These are phyloP conservation scores for Dactylonectria macrodidyma DNA, from an alignment of 2,329 filamentous ascomycete species.

Conservation along the genomic window DNA sequence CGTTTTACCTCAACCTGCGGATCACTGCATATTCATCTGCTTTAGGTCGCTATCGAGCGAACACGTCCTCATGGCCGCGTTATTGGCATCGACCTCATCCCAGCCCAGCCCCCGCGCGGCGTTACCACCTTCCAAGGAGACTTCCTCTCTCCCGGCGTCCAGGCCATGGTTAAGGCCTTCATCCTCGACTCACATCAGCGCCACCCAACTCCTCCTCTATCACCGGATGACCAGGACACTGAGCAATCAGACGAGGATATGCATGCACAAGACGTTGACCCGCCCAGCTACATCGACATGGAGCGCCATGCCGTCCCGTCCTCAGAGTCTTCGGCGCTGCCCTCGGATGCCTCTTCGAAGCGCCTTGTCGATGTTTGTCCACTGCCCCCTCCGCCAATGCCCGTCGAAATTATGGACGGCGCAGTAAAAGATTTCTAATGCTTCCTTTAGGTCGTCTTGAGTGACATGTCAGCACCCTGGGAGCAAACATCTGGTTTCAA, in stretches of 20 bases:
- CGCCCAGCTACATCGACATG: constrained; percentile 76
- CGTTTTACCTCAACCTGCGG: not conserved
- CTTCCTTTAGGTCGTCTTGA: constrained; percentile 80
- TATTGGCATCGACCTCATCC: constrained; percentile 94
- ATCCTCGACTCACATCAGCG: constrained; percentile 71
- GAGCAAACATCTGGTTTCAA: constrained; percentile 82
- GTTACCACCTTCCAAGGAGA: constrained; percentile 97
- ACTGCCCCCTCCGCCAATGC: not conserved
- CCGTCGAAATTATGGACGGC: not conserved
- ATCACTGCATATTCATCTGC: not conserved
- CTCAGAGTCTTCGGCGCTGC: not conserved
- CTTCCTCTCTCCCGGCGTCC: constrained; percentile 84
- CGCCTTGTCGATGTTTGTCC: constrained; percentile 78
- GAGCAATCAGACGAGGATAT: constrained; percentile 39
- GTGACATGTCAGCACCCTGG: constrained; percentile 99
- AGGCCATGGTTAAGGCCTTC: constrained; percentile 82
- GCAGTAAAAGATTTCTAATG: constrained; percentile 33
- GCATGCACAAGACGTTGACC: constrained; percentile 49
- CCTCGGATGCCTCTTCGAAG: constrained; percentile 43
- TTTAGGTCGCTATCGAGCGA: constrained; percentile 83
- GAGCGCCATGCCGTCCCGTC: constrained; percentile 61
- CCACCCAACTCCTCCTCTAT: constrained; percentile 24
- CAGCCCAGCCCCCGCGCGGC: constrained; percentile 89
- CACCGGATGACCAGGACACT: constrained; percentile 14
- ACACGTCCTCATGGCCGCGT: constrained; percentile 85